Evolutionary conservation across 1,284 basidiomycete species (phyloP), one percentile per base, ranked within the genome.

Genomic region (Boletus smithii): DNA sequence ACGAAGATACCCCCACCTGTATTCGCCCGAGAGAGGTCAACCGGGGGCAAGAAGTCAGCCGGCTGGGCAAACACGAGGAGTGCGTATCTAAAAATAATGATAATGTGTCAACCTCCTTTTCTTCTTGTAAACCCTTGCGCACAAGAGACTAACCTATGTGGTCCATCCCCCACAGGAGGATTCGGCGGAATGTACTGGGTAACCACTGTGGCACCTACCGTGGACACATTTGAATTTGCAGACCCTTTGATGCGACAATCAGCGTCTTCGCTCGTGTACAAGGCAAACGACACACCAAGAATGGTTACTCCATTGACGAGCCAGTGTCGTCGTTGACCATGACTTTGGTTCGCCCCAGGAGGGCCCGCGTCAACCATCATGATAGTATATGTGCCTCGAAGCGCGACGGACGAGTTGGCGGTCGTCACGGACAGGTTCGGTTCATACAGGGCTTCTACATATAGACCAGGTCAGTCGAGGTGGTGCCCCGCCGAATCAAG

Each of bases 251-350:
- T 11, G 13, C 10, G 22, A 26, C 43, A 9, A 26, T 61, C 32
- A 53, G 26, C 18, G 31, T 24, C 17, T 20, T 41, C 16, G 13
- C 13, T 9, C 8, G 22, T 13, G 3, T 7, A 16, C 11, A 22
- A 23, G 30, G 36, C 22, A 24, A 10, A 16, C 4, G 27, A 54
- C 59, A 4, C 50, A 70, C 80, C 69, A 24, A 65, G 60, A 43
- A 88, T 57, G 10, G 72, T 74, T 18, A 78, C 83, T 33, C 75
- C 71, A 64, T 91, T 91, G 53, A 83, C 79, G 41, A 92, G 79
- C 88, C 88, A 92, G 71, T 91, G 90, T 51, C 87, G 79, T 46
- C 80, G 87, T 53, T 80, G 77, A 17, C 76, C 79, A 9, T 67
- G 62, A 34, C 70, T 63, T 48, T 79, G 69, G 54, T 83, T 73